Conservation (phyloP, 2,329 filamentous ascomycete genomes). For the Tolypocladium cylindrosporum region DNA sequence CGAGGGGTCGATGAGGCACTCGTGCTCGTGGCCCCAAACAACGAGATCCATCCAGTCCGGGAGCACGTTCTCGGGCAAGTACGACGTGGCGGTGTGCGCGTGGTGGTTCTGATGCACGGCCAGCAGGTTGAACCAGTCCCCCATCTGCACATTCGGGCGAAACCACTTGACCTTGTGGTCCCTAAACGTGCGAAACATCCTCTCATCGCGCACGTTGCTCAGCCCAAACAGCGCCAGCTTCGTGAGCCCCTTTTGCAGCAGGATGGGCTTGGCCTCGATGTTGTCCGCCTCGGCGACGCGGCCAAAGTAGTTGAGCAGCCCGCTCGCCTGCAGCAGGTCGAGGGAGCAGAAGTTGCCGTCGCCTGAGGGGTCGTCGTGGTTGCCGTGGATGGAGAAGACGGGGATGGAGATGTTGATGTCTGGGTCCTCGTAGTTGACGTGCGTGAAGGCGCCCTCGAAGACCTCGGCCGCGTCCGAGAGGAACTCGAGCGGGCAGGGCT, state of each 20-base stretch:
- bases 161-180: constrained; percentile 94
- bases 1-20: constrained; percentile 79
- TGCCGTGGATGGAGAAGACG: constrained; percentile 96
- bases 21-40: constrained; percentile 96
- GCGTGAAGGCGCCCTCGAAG: constrained; percentile 80
- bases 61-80: constrained; percentile 85
- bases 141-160: constrained; percentile 64
- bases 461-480: constrained; percentile 86
- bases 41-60: constrained; percentile 87
- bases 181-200: constrained; percentile 85
- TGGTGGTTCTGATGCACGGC: constrained; percentile 95
- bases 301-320: constrained; percentile 92
- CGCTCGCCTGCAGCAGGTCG: constrained; percentile 83
- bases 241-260: constrained; percentile 86
- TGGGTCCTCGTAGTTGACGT: constrained; percentile 95
- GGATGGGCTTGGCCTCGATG: constrained; percentile 80
- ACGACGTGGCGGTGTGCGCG: constrained; percentile 84
- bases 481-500: constrained; percentile 90
- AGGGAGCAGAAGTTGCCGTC: constrained; percentile 87
- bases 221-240: constrained; percentile 90
- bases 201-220: constrained; percentile 92
- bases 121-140: constrained; percentile 94
- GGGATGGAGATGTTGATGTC: constrained; percentile 97
- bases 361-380: constrained; percentile 96
- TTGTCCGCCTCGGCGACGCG: constrained; percentile 87